phyloP scores from a whole-genome alignment of 257 asterid species.

The Marsdenia floribunda region DNA sequence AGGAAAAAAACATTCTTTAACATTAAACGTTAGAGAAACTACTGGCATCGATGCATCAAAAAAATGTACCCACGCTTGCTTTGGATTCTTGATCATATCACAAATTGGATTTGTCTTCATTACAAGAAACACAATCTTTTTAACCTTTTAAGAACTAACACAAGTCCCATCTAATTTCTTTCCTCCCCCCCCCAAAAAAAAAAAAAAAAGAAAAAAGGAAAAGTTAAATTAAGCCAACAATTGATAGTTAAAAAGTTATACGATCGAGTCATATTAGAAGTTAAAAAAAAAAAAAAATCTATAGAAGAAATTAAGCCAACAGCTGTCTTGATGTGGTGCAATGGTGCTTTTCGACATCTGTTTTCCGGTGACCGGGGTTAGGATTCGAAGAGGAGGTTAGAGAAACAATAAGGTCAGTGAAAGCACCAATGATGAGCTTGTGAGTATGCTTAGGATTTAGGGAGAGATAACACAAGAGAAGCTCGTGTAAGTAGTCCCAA shows the following conservation, averaged over 20 bases:
- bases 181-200: too few species aligned
- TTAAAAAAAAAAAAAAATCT: too few species aligned
- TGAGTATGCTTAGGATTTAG: slow-evolving; percentile 67
- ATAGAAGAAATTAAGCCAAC: not conserved
- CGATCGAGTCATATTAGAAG: too few species aligned
- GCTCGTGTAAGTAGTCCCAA: slow-evolving; percentile 67
- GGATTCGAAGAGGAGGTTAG: slow-evolving; percentile 26
- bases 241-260: too few species aligned
- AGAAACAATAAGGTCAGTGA: slow-evolving; percentile 59
- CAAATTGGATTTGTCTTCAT: too few species aligned
- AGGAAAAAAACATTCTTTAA: slow-evolving; percentile 49
- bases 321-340: slow-evolving; percentile 9
- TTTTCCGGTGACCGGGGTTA: slow-evolving; percentile 20
- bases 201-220: not conserved
- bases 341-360: not conserved
- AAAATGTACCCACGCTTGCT: too few species aligned
- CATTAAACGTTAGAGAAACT: slow-evolving; percentile 30
- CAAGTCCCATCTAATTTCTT: too few species aligned
- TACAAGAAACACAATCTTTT: too few species aligned
- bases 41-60: slow-evolving; percentile 32
- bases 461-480: slow-evolving; percentile 54
- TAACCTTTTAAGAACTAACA: too few species aligned
- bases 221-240: not conserved
- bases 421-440: slow-evolving; percentile 59
- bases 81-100: too few species aligned